A percentile compares a stretch with the other conserved stretches of the same genome.
These are phyloP conservation scores for Aspergillus asperescens DNA, from an alignment of 495 filamentous ascomycete genomes.

Conservation along the genomic window DNA sequence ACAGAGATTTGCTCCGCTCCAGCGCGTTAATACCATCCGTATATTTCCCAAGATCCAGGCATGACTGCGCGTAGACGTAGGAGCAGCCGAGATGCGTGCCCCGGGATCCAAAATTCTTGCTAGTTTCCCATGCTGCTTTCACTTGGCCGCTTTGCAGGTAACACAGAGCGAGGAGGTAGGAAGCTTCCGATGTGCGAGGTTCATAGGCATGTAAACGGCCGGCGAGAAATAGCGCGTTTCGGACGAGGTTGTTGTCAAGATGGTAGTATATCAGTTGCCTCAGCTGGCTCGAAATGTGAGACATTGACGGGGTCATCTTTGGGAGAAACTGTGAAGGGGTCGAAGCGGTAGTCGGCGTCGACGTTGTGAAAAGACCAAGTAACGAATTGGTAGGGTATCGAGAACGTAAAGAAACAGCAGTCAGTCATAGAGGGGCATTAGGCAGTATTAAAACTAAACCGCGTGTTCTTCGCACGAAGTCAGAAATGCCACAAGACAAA, in stretches of 20 bases:
- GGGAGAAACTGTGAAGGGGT: constrained; percentile 6
- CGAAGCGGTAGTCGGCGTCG: not conserved
- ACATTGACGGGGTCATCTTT: constrained; percentile 65
- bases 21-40: constrained; percentile 74
- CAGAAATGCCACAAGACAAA: constrained; percentile 10
- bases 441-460: not conserved
- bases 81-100: constrained; percentile 79
- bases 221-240: constrained; percentile 88
- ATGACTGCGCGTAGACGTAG: constrained; percentile 87
- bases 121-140: constrained; percentile 68
- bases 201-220: constrained; percentile 82
- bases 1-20: constrained; percentile 65
- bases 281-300: constrained; percentile 66
- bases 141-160: constrained; percentile 75
- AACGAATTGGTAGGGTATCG: not conserved
- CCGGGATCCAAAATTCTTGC: constrained; percentile 54
- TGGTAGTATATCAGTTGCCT: constrained; percentile 86
- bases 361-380: constrained; percentile 7
- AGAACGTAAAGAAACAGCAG: constrained; percentile 2
- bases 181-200: constrained; percentile 67
- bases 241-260: constrained; percentile 80
- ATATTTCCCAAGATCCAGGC: constrained; percentile 68
- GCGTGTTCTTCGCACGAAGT: not conserved
- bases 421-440: constrained; percentile 10
- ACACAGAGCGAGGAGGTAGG: constrained; percentile 77